Conservation (phyloP, 2,329 filamentous ascomycete genomes). For the Cercospora sp. region DNA sequence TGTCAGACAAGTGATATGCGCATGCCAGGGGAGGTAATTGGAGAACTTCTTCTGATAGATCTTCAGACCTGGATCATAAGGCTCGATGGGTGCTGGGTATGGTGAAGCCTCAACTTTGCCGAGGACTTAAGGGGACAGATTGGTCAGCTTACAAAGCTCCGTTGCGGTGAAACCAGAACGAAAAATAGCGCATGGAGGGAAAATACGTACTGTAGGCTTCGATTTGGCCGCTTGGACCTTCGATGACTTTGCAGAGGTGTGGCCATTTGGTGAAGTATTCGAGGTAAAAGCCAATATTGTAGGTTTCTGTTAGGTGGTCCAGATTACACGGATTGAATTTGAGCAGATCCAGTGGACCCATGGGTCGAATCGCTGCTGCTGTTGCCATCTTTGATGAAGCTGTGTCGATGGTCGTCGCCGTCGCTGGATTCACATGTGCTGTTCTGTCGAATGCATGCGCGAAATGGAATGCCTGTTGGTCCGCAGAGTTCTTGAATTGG, state of each 20-base stretch:
- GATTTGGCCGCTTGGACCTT: constrained; percentile 82
- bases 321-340: constrained; percentile 93
- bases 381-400: neutral
- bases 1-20: constrained; percentile 93
- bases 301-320: constrained; percentile 96
- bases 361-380: constrained; percentile 67
- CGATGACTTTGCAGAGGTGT: constrained; percentile 86
- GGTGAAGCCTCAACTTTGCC: constrained; percentile 83
- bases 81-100: constrained; percentile 72
- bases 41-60: constrained; percentile 45
- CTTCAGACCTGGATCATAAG: constrained; percentile 60
- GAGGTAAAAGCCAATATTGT: constrained; percentile 91
- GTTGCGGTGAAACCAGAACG: neutral
- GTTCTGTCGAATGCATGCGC: neutral
- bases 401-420: neutral
- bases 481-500: neutral
- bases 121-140: constrained; percentile 65
- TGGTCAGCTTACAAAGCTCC: neutral
- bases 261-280: constrained; percentile 97
- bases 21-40: constrained; percentile 97
- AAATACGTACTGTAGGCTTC: constrained; percentile 81
- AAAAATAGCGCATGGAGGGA: too few species aligned
- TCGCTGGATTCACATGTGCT: neutral
- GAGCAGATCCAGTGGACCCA: constrained; percentile 80
- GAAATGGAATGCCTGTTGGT: neutral